phyloP scores from a whole-genome alignment of 176 grass and related monocot genomes.

The Oryza australiensis region DNA sequence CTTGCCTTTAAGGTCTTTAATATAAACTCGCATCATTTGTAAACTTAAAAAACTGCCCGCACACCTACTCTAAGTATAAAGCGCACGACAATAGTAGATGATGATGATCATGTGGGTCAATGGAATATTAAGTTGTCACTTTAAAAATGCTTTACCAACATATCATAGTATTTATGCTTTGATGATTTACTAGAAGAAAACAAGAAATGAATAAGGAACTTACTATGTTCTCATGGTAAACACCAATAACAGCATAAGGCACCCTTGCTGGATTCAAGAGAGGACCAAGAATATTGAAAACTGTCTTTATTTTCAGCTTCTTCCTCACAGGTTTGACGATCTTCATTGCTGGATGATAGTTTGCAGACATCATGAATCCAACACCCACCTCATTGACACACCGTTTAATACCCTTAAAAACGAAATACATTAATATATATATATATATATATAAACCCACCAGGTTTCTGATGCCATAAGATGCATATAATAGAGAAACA shows the following conservation, averaged over 20 bases:
- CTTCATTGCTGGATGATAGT: conserved; percentile 98
- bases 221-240: conserved; percentile 92
- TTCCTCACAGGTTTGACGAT: conserved; percentile 87
- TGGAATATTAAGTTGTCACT: not conserved
- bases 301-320: conserved; percentile 93
- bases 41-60: not conserved
- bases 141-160: not conserved
- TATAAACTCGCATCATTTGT: not conserved
- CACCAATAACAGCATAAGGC: conserved; percentile 92
- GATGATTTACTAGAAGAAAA: conserved; percentile 10
- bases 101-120: not conserved
- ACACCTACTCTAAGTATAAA: not conserved
- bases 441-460: too few species aligned
- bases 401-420: conserved; percentile 68
- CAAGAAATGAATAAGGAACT: conserved; percentile 38
- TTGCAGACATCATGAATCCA: conserved; percentile 98
- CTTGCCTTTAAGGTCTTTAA: not conserved
- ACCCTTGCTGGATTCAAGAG: conserved; percentile 94
- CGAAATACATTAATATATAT: conserved; percentile 9
- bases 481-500: conserved; percentile 10
- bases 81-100: not conserved
- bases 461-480: not conserved
- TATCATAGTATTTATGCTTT: conserved; percentile 1
- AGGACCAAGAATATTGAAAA: conserved; percentile 96
- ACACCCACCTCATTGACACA: conserved; percentile 85